phyloP scores from a whole-genome alignment of 495 filamentous ascomycete genomes.

The Xylaria longipes region DNA sequence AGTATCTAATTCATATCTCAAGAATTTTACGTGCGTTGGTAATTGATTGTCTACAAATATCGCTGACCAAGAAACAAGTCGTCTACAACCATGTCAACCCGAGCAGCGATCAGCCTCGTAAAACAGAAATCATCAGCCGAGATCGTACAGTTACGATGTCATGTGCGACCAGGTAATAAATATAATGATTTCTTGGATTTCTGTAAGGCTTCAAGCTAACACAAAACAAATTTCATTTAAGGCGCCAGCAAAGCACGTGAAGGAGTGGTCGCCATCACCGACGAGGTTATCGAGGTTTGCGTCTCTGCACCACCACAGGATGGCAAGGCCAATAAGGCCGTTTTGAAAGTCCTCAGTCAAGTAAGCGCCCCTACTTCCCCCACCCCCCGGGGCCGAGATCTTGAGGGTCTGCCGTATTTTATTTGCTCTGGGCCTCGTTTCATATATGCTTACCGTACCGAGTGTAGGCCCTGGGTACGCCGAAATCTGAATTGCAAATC shows the following conservation, averaged over 20 bases:
- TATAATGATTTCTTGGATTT: too few species aligned
- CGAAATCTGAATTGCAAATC: slow-evolving; percentile 69
- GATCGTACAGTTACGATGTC: slow-evolving; percentile 60
- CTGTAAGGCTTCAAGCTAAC: too few species aligned
- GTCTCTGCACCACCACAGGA: slow-evolving; percentile 68
- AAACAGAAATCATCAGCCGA: slow-evolving; percentile 45
- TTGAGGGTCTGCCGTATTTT: background rate
- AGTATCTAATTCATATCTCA: background rate
- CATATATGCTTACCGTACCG: slow-evolving; percentile 8
- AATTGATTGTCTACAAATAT: background rate
- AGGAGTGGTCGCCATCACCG: slow-evolving; percentile 60
- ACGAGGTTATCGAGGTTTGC: slow-evolving; percentile 64
- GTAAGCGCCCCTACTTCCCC: slow-evolving; percentile 44
- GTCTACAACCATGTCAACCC: slow-evolving; percentile 31
- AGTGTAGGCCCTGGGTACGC: slow-evolving; percentile 59
- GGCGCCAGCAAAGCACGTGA: slow-evolving; percentile 65
- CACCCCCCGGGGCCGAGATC: background rate
- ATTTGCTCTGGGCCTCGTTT: background rate
- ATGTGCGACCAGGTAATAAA: slow-evolving; percentile 71
- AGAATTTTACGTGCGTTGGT: background rate
- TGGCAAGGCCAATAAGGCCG: slow-evolving; percentile 71
- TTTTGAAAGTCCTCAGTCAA: slow-evolving; percentile 64
- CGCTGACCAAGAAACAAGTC: slow-evolving; percentile 3
- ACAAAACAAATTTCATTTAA: too few species aligned
- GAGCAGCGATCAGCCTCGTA: slow-evolving; percentile 37